Evolutionary conservation across 495 filamentous ascomycete genomes (phyloP).

Genomic region (Talaromyces nanjingensis): DNA sequence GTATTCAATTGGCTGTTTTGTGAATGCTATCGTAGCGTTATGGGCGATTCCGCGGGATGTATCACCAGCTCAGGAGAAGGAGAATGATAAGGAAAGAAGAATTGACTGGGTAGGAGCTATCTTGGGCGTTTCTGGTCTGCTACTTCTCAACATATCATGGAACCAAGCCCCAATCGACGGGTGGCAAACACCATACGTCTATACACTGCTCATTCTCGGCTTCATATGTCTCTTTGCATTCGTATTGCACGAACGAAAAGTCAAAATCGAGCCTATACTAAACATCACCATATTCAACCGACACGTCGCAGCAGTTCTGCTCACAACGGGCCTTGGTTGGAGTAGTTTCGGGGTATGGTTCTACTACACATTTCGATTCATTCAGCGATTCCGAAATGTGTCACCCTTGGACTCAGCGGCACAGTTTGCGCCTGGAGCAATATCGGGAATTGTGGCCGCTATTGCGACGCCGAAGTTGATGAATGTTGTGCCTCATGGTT

Average conservation of each 20-base stretch:
- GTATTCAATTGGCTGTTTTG: constrained; percentile 37
- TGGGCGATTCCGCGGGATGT: not conserved
- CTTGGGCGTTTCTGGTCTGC: constrained; percentile 29
- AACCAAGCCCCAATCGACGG: constrained; percentile 42
- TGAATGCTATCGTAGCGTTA: not conserved
- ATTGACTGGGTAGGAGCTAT: constrained; percentile 40
- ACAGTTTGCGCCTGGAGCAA: constrained; percentile 26
- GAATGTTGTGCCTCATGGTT: constrained; percentile 19
- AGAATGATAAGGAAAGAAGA: not conserved
- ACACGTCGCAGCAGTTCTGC: constrained; percentile 26
- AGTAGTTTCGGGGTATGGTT: constrained; percentile 37
- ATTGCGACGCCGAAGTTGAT: constrained; percentile 31
- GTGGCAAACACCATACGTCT: constrained; percentile 40
- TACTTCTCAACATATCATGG: constrained; percentile 41
- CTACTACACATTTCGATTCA: constrained; percentile 34
- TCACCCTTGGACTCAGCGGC: constrained; percentile 27
- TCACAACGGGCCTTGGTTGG: constrained; percentile 29
- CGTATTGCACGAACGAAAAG: not conserved
- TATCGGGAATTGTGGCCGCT: constrained; percentile 29
- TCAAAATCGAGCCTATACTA: not conserved
- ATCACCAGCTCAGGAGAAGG: constrained; percentile 4
- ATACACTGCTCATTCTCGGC: constrained; percentile 39
- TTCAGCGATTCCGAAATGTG: constrained; percentile 20
- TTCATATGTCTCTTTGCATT: constrained; percentile 21
- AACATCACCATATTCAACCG: constrained; percentile 4